phyloP scores from a whole-genome alignment of 2,329 filamentous ascomycete genomes.

The Aphanoascus verrucosus region DNA sequence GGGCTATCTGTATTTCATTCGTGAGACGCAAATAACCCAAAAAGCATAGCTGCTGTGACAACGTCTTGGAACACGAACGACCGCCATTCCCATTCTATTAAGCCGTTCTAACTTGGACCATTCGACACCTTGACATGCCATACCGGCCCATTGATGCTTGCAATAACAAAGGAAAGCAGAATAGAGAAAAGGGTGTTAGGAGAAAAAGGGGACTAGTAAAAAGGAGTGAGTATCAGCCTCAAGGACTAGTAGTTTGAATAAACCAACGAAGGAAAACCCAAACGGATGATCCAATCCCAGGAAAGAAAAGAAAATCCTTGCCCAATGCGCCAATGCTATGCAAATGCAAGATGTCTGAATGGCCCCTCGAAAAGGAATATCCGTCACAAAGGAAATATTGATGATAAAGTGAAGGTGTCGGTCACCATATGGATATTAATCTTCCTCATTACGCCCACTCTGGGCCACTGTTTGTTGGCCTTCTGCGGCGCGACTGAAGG shows the following conservation, averaged over 20 bases:
- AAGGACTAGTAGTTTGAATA: neutral
- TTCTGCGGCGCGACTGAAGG: conserved; percentile 30
- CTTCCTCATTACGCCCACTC: conserved; percentile 25
- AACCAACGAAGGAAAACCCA: neutral
- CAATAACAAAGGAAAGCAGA: neutral
- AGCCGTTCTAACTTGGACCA: neutral
- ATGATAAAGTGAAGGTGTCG: neutral
- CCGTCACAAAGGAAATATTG: neutral
- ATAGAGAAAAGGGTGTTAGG: neutral
- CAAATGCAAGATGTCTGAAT: conserved; percentile 10
- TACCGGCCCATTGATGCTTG: neutral
- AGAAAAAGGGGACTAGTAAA: neutral
- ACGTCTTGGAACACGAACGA: neutral
- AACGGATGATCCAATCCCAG: neutral
- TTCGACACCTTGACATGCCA: neutral
- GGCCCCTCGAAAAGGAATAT: neutral
- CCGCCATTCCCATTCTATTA: neutral
- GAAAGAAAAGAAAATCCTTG: neutral
- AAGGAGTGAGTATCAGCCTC: conserved; percentile 8
- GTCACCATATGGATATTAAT: neutral
- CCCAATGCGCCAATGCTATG: conserved; percentile 22
- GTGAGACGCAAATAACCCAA: neutral
- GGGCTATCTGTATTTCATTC: neutral
- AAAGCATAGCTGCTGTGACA: neutral
- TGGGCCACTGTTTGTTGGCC: conserved; percentile 28